Evolutionary conservation across 768 basidiomycete species (phyloP).

Genomic region (Coprinopsis sp.): DNA sequence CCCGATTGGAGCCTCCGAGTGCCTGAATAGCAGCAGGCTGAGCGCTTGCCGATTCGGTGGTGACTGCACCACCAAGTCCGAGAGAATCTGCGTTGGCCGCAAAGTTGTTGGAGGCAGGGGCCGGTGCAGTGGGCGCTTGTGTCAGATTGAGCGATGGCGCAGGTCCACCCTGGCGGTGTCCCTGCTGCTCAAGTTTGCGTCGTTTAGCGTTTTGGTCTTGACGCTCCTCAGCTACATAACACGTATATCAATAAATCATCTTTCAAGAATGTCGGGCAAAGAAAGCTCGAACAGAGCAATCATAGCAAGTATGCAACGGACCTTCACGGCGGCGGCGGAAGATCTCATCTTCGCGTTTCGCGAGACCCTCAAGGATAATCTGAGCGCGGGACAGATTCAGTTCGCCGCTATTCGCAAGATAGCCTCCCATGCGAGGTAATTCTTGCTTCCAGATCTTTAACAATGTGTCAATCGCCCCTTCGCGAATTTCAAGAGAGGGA

Average conservation of each 20-base stretch:
- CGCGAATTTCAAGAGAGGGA: constrained; percentile 96
- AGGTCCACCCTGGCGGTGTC: constrained; percentile 39
- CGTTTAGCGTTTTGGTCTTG: constrained; percentile 91
- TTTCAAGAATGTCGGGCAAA: constrained; percentile 17
- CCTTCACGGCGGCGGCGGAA: constrained; percentile 90
- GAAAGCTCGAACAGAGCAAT: constrained; percentile 10
- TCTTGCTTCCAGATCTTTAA: constrained; percentile 94
- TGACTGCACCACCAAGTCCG: constrained; percentile 63
- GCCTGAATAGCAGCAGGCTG: constrained; percentile 63
- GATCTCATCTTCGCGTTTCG: constrained; percentile 93
- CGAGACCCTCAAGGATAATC: constrained; percentile 93
- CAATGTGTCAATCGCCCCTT: constrained; percentile 97
- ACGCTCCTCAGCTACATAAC: constrained; percentile 80
- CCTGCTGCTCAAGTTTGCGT: constrained; percentile 60
- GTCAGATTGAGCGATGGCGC: constrained; percentile 36
- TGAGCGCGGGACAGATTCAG: constrained; percentile 83
- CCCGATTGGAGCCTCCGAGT: constrained; percentile 80
- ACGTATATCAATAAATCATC: constrained; percentile 23
- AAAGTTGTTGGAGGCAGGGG: constrained; percentile 68
- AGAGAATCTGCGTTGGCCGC: constrained; percentile 75
- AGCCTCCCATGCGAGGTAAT: constrained; percentile 94
- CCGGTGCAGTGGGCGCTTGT: constrained; percentile 24
- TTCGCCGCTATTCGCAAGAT: constrained; percentile 89
- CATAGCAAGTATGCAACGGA: constrained; percentile 38
- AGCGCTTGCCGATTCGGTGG: constrained; percentile 52